Percentiles rank a stretch among this genome's conserved stretches.
Evolutionary conservation across 306 rosid genomes (phyloP).

Genomic region (Cucurbita maxima): DNA sequence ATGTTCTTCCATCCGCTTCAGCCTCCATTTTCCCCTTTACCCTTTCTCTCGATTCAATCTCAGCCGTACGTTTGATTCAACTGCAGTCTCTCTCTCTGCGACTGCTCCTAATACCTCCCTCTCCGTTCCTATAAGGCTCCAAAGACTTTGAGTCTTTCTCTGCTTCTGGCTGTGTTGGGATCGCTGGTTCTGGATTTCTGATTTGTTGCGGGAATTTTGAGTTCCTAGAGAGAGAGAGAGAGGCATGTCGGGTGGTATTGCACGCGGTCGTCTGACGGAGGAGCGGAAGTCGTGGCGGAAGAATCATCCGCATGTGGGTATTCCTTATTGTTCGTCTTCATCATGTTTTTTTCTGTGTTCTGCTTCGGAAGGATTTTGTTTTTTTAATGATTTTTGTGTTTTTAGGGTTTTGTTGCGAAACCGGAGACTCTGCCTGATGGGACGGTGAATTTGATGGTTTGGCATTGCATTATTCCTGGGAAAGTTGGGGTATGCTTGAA

Average conservation of each 20-base stretch:
- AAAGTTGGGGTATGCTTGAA: constrained; percentile 48
- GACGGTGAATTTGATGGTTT: constrained; percentile 76
- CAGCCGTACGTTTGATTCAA: neutral
- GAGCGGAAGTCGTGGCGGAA: constrained; percentile 90
- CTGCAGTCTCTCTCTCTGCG: neutral
- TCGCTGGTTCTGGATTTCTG: neutral
- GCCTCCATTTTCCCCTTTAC: neutral
- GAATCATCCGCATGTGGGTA: constrained; percentile 90
- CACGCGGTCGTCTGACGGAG: constrained; percentile 89
- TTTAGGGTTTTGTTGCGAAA: constrained; percentile 91
- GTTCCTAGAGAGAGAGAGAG: neutral
- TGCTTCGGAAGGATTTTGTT: neutral
- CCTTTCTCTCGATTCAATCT: neutral
- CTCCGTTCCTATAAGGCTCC: neutral
- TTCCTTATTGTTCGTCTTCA: neutral
- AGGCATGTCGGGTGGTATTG: constrained; percentile 46
- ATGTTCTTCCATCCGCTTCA: neutral
- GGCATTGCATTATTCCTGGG: constrained; percentile 97
- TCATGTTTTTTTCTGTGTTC: neutral
- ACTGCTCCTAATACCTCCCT: neutral
- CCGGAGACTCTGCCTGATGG: constrained; percentile 76
- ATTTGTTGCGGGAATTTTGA: neutral
- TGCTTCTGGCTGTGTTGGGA: neutral
- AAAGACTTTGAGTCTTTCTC: neutral
- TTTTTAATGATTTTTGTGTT: neutral